A percentile compares a stretch with the other conserved stretches of the same genome.
Conservation (phyloP, 352 stramenopile genomes). For the Globisporangium lucens region DNA sequence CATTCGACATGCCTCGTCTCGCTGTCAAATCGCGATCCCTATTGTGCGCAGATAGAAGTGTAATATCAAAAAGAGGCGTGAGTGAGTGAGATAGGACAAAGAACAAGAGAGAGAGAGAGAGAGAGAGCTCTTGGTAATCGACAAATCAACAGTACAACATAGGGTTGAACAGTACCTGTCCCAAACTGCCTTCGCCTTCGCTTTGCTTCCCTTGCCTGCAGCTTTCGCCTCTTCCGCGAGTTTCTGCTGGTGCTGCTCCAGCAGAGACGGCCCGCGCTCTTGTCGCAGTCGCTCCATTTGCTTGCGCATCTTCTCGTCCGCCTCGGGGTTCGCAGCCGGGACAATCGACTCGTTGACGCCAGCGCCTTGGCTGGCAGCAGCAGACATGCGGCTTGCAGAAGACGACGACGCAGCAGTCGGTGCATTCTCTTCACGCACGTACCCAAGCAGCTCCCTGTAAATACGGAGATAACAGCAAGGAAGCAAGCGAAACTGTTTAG, state of each 20-base stretch:
- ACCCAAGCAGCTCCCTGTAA: conserved; percentile 73
- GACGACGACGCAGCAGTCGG: conserved; percentile 20
- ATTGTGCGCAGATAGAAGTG: background rate
- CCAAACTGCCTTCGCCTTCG: conserved; percentile 35
- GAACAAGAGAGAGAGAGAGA: background rate
- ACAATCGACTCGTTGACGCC: conserved; percentile 67
- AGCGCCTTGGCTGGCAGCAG: conserved; percentile 9
- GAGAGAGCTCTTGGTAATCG: background rate
- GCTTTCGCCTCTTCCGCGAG: conserved; percentile 45
- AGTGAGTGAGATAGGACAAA: background rate
- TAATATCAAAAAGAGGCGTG: background rate
- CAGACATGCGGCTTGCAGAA: conserved; percentile 17
- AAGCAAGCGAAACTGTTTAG: background rate
- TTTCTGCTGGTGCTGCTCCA: conserved; percentile 78
- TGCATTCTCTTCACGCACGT: conserved; percentile 72
- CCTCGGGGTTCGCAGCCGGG: conserved; percentile 57
- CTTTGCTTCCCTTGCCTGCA: conserved; percentile 5
- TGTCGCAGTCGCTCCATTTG: conserved; percentile 67
- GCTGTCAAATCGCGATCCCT: conserved; percentile 72
- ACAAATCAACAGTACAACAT: background rate
- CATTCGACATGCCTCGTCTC: conserved; percentile 57
- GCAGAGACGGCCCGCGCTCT: conserved; percentile 58
- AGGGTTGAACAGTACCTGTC: conserved; percentile 43
- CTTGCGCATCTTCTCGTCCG: conserved; percentile 61
- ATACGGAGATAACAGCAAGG: background rate